Evolutionary conservation across 805 yeast genomes (phyloP), one percentile per base, ranked within the genome.

Genomic region (Monosporozyma unispora): DNA sequence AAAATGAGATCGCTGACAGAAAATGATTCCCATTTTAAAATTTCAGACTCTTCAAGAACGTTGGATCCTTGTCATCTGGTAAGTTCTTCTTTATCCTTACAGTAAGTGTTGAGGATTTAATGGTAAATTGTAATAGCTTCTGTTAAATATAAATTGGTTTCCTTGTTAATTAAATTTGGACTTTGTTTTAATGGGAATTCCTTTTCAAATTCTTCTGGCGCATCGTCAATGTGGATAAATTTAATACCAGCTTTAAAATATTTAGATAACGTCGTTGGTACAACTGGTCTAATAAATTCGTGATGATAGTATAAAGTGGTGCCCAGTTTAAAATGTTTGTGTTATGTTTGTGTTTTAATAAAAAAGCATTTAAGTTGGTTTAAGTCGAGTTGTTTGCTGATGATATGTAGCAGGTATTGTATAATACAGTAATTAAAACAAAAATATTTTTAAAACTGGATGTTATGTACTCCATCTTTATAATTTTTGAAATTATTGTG

Each of bases 11-110:
- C 96, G 57, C 79, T 61, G 75, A 82, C 86, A 66, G 80, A 72
- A 57, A 85, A 72, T 2, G 95, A 84, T 64, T 81, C 61, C 93
- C 95, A 89, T 69, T 73, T 81, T 58, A 88, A 67, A 61, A 87
- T 73, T 19, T 50, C 48, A 23, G 61, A 55, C 64, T 78, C 45
- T 5, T 74, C 58, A 82, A 22, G 18, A 23, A 43, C 44, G 5
- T 50, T 51, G 1, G 53, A 48, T 61, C 96, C 96, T 55, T 79
- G 70, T 57, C 83, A 74, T 54, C 68, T 69, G 49, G 69, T 61
- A 50, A 60, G 57, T 28, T 59, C 56, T 66, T 71, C 54, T 50
- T 25, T 25, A 25, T 66, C 68, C 33, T 61, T 59, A 42, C 67
- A 58, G 23, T 18, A 37, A 11, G 70, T 61, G 47, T 62, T 58